Percentiles rank a stretch among this genome's conserved stretches.
These are phyloP conservation scores for Solidago caesia DNA, from an alignment of 129 eudicot species.

Conservation along the genomic window DNA sequence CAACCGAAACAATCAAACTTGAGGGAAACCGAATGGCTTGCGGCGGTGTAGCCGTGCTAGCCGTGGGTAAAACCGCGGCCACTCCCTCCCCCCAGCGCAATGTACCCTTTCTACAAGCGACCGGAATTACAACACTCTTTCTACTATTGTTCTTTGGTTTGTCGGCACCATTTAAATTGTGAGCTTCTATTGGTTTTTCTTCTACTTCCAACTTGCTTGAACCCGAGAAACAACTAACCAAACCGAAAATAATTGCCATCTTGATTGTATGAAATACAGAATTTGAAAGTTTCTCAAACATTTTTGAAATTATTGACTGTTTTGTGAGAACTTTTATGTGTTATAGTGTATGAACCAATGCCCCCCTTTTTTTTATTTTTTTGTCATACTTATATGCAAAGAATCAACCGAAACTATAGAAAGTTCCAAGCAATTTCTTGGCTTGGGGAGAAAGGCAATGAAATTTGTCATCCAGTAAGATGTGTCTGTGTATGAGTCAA, in stretches of 20 bases:
- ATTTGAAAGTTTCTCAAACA: not conserved
- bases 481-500: constrained; percentile 22
- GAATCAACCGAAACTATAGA: not conserved
- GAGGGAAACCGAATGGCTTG: no score
- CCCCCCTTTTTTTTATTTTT: not conserved
- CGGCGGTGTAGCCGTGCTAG: no score
- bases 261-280: constrained; percentile 8
- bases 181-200: not conserved
- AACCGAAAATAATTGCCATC: constrained; percentile 16
- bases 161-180: constrained; percentile 7
- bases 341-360: not conserved
- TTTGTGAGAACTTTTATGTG: not conserved
- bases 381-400: not conserved
- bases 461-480: constrained; percentile 13
- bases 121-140: constrained; percentile 18
- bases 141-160: constrained; percentile 11
- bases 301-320: not conserved
- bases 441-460: constrained; percentile 33
- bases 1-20: no score
- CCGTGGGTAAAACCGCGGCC: no score
- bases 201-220: constrained; percentile 21
- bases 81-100: no score
- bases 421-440: constrained; percentile 4
- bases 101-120: constrained; percentile 26
- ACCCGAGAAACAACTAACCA: constrained; percentile 23